Base-by-base conservation (phyloP, 352 stramenopile species). In the Globisporangium cylindrosporum region DNA sequence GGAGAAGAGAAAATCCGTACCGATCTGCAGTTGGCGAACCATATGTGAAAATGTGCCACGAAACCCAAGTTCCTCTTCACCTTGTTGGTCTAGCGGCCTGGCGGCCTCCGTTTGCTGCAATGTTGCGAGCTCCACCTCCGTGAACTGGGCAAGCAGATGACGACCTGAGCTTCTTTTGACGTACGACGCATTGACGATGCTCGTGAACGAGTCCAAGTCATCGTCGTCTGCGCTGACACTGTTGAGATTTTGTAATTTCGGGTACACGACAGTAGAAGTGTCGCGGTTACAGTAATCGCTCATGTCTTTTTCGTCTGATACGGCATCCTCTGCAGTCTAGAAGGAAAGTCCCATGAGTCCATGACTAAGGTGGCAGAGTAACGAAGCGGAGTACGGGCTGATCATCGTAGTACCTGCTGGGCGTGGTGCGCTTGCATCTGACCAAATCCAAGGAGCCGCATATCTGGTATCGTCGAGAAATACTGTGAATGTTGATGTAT, bases 91-190 rank as follows among this genome's bases (percentile, higher is more conserved):
- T 1, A 53, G 41, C 7, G 46, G 51, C 10, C 38, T 63, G 18
- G 56, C 24, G 15, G 48, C 38, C 38, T 58, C 63, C 1, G 62
- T 67, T 18, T 53, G 53, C 12, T 43, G 27, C 29, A 73, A 20
- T 29, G 76, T 58, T n/a, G 73, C 73, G 8, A 73, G 54, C 48
- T 80, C 68, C 3, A 79, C 73, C 58, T 76, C 73, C 2, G 66
- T 67, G 55, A 82, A 82, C 62, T 80, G 70, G 15, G 73, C 73
- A 2, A 82, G 68, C 2, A 77, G 22, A 49, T 78, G 76, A 18
- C 72, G 76, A 36, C 49, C 70, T 4, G 76, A 82, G 12, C 43
- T 73, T 22, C 73, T 53, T 32, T 78, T 76, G 14, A 53, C 29
- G 27, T 64, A 59, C 20, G 62, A 65, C 25, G 70, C 68, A 60